A percentile compares a stretch with the other conserved stretches of the same genome.
Conservation (phyloP, 2,329 filamentous ascomycete species). For the Penicillium brasilianum region DNA sequence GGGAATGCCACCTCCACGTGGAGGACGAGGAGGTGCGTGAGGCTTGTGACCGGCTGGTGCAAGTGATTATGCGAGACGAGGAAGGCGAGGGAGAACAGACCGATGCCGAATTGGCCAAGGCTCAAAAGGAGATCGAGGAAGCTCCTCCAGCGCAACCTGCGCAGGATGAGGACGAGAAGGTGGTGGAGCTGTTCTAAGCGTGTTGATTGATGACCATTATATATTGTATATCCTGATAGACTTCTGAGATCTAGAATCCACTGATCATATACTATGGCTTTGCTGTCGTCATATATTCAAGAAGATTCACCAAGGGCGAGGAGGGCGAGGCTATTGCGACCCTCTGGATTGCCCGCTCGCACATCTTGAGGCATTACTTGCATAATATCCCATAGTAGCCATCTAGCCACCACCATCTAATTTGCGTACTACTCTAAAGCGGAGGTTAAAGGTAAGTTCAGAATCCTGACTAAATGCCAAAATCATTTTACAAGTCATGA, state of each 20-base stretch:
- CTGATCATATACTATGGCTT: background rate
- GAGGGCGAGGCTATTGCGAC: too few species aligned
- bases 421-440: too few species aligned
- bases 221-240: constrained; percentile 5
- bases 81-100: constrained; percentile 57
- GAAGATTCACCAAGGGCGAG: too few species aligned
- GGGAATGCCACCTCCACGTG: constrained; percentile 81
- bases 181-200: constrained; percentile 52
- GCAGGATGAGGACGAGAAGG: constrained; percentile 52
- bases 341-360: too few species aligned
- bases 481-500: too few species aligned
- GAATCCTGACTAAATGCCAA: too few species aligned
- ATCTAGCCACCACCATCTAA: too few species aligned
- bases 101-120: constrained; percentile 49
- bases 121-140: constrained; percentile 38
- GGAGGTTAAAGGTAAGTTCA: too few species aligned
- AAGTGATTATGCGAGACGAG: constrained; percentile 84
- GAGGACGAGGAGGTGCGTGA: constrained; percentile 81
- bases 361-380: too few species aligned
- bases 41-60: constrained; percentile 85
- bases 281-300: background rate
- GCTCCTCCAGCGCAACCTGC: constrained; percentile 34
- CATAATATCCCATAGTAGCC: too few species aligned
- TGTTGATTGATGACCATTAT: background rate
- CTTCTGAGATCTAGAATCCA: background rate